Evolutionary conservation across 2,329 filamentous ascomycete genomes (phyloP).

Genomic region (Colletotrichum camelliae): DNA sequence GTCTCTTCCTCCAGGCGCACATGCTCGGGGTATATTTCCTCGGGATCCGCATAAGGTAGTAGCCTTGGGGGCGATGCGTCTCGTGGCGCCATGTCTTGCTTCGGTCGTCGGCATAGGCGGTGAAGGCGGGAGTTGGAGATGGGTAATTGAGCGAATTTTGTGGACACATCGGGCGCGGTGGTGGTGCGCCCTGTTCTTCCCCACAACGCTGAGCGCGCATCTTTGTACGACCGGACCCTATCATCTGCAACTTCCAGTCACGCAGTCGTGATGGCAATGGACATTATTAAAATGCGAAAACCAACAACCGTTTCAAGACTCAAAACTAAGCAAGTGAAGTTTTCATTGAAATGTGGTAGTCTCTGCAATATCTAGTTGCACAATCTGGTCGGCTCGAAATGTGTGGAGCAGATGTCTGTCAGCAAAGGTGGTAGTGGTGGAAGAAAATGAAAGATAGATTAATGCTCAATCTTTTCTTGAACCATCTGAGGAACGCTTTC

Average conservation of each 20-base stretch:
- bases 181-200: background rate
- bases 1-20: conserved; percentile 27
- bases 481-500: rapidly evolving
- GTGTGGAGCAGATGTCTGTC: background rate
- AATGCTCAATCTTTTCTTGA: background rate
- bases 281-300: background rate
- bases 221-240: background rate
- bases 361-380: background rate
- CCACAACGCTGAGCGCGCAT: background rate
- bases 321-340: background rate
- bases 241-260: background rate
- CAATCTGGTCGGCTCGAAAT: background rate
- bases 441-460: background rate
- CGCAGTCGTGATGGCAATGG: background rate
- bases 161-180: background rate
- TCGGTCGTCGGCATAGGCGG: background rate
- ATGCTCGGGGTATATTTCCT: conserved; percentile 1
- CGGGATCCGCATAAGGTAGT: conserved; percentile 1
- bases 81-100: background rate
- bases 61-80: conserved; percentile 3
- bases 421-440: background rate
- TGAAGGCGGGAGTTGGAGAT: background rate
- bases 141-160: background rate
- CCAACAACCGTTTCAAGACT: no score
- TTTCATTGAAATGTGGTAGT: background rate